These are phyloP conservation scores for Pythium rhizo-oryzae DNA, from an alignment of 352 stramenopile genomes.

Conservation along the genomic window DNA sequence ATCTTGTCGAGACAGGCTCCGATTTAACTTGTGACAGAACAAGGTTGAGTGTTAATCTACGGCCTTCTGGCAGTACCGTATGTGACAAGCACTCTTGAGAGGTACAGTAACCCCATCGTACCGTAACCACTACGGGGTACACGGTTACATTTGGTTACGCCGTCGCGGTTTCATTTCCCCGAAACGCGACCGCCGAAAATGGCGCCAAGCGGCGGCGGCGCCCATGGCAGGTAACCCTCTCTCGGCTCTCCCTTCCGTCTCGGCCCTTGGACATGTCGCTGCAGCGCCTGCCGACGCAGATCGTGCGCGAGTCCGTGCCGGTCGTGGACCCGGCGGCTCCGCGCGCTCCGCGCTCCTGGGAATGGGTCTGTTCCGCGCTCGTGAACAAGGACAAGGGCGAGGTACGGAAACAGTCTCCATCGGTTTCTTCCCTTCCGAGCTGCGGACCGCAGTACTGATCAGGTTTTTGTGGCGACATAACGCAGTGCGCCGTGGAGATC, in stretches of 20 bases:
- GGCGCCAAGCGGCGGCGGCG: constrained; percentile 5
- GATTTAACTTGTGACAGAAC: neutral
- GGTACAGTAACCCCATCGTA: no score
- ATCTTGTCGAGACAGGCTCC: neutral
- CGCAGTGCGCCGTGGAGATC: constrained; percentile 54
- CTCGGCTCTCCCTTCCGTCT: neutral
- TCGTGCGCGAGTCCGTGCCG: constrained; percentile 59
- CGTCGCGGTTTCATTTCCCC: constrained; percentile 4
- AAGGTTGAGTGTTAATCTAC: neutral
- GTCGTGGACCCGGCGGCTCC: constrained; percentile 53
- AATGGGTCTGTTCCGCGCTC: constrained; percentile 69
- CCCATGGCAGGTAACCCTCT: no score
- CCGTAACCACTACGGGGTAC: no score
- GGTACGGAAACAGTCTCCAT: constrained; percentile 20
- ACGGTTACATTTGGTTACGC: no score
- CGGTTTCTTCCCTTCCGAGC: no score
- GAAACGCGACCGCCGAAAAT: constrained; percentile 3
- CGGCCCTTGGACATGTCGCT: constrained; percentile 10
- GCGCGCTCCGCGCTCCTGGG: constrained; percentile 56
- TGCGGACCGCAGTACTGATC: no score
- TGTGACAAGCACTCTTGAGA: no score
- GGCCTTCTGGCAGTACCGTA: no score
- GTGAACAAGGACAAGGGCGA: constrained; percentile 62
- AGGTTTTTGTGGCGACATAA: no score
- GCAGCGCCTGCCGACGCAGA: constrained; percentile 35